Evolutionary conservation across 148 eudicot genomes (phyloP), one percentile per base, ranked within the genome.

Genomic region (Diospyros lotus): DNA sequence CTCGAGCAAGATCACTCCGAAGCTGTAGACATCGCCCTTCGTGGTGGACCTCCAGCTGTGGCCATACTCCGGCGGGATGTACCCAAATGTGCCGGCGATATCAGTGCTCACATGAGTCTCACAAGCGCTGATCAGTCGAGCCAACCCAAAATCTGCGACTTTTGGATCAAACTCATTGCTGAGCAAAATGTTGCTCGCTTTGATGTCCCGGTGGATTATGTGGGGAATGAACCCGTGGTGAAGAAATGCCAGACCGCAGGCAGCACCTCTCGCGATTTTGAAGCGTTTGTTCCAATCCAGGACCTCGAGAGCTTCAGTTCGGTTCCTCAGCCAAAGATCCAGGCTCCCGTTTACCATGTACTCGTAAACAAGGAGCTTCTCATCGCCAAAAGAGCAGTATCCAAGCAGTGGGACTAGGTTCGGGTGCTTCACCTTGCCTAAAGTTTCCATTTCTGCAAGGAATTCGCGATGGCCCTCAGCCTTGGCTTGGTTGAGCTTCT

Each of bases 1-100:
- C 65, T 87, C 89, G 10, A 87, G 84, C 67, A 87, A 68, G 53
- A 87, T 87, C 52, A 87, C 89, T 1, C 89, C 89, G 60, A 84
- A 87, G 28, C 87, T 84, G 50, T 87, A 87, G 9, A 84, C 89
- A 51, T 87, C 89, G 1, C 89, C 89, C 72, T 80, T 82, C 0
- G 84, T 84, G 0, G 89, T 87, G 10, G 89, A 76, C 68, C 79
- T 82, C 87, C 89, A 87, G 66, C 85, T 87, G 73, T 82, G 89
- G 55, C 87, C 89, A 73, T 87, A 87, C 68, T 87, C 89, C 0
- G 89, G 89, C 3, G 89, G 89, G n/a, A 87, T 87, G 73, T 87
- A 87, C 38, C 89, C 89, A 48, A 87, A 87, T 11, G 89, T 87
- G 14, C 89, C 89, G 6, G 89, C 89, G 59, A 87, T 74, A 63